Base-by-base conservation (phyloP, 2,329 filamentous ascomycete species). In the Claviceps arundinis region DNA sequence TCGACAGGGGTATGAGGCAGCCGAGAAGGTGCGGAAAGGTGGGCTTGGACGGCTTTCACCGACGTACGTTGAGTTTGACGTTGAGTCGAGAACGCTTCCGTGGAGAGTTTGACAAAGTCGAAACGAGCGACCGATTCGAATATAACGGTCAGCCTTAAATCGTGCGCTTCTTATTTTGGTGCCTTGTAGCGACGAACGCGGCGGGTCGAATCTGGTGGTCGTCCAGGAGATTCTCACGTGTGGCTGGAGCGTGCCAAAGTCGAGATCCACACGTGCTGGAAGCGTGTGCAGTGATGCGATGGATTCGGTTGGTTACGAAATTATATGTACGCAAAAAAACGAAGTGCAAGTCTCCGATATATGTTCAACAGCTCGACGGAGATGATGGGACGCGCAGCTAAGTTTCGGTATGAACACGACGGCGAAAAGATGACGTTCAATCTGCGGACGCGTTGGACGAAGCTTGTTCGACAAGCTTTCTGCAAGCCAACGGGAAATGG, bases 1-100 rank as follows among this genome's bases (percentile, higher is more conserved):
- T 50, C 54, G 57, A 56, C 58, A 59, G 51, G 58, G 58, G 53
- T 54, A 26, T 30, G 46, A 37, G 50, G 46, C 50, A 58, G 56
- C 52, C 56, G 51, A 52, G 53, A 38, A 47, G 41, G 22, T 19
- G 40, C 37, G 50, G 7, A 24, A 34, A 24, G 42, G 22, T 48
- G 46, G 19, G 51, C 41, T 48, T 52, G 46, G 26, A 37, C 16
- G 44, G 44, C 26, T 30, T 26, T 45, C 7, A 30, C 43, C 37
- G 37, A n/a, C 37, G 30, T 11, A 34, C 30, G 26, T 16, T 43
- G 41, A 14, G 19, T 43, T 24, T 43, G 41, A 24, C 41, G 41
- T 24, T 43, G 8, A 13, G 19, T 11, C 41, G 41, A 22, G 54
- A 52, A 22, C 37, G 22, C 30, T n/a, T 46, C 22, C 47, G 19